Conservation (phyloP, 805 yeast genomes). For the Myxozyma monticola region DNA sequence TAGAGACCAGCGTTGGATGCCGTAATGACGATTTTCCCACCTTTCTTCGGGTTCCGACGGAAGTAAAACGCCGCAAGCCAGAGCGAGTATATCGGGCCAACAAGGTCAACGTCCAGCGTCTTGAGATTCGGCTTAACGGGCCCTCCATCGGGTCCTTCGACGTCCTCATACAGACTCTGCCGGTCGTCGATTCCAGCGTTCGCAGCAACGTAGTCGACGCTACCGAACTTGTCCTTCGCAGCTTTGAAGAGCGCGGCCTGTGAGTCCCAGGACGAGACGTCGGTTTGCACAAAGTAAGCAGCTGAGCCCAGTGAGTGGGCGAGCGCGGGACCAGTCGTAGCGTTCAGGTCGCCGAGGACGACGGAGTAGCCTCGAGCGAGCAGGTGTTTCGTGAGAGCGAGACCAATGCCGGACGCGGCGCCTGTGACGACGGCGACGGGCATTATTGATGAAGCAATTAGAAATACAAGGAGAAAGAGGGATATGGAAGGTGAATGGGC, state of each 20-base stretch:
- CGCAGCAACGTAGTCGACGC: constrained; percentile 15
- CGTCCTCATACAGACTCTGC: constrained; percentile 4
- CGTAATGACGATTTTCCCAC: constrained; percentile 8
- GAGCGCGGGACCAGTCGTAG: background rate
- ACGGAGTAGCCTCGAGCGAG: background rate
- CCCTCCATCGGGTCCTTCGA: background rate
- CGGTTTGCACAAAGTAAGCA: background rate
- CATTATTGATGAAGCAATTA: background rate
- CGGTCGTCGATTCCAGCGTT: constrained; percentile 16
- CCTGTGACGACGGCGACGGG: constrained; percentile 5
- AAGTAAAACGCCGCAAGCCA: constrained; percentile 11
- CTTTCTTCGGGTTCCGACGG: constrained; percentile 9
- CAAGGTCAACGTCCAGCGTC: constrained; percentile 11
- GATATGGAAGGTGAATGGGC: background rate
- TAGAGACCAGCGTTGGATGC: constrained; percentile 11
- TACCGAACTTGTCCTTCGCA: constrained; percentile 10
- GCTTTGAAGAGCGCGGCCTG: constrained; percentile 4
- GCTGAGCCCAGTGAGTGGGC: background rate
- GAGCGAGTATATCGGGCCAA: constrained; percentile 10
- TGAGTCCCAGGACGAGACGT: constrained; percentile 3
- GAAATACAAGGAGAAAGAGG: background rate
- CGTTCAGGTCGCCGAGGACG: background rate
- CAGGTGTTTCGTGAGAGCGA: background rate
- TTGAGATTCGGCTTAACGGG: constrained; percentile 10
- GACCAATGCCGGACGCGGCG: constrained; percentile 4